A percentile compares a stretch with the other conserved stretches of the same genome.
Conservation (phyloP, 2,329 filamentous ascomycete genomes). For the Calcarisporium arbuscula region DNA sequence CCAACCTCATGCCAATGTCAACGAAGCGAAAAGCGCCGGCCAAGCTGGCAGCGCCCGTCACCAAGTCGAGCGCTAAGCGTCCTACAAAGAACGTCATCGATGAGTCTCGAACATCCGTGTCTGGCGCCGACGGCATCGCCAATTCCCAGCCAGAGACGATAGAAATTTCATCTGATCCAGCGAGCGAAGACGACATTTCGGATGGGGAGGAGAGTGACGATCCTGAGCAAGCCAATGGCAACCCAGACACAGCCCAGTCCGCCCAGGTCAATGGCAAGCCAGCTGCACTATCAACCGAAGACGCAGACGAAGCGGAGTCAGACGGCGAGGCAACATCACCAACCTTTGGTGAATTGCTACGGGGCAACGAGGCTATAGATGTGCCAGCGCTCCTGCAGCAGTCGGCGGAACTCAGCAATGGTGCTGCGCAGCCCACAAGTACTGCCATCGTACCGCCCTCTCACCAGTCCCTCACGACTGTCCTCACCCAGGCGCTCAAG, state of each 20-base stretch:
- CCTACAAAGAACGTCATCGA: slow-evolving; percentile 46
- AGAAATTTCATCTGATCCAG: slow-evolving; percentile 52
- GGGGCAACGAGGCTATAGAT: slow-evolving; percentile 68
- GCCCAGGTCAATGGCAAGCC: slow-evolving; percentile 19
- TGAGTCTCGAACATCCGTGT: slow-evolving; percentile 51
- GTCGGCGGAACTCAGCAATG: slow-evolving; percentile 18
- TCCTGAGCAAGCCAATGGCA: slow-evolving; percentile 11
- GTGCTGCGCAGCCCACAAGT: slow-evolving; percentile 34
- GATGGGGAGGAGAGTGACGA: slow-evolving; percentile 20
- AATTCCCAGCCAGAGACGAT: slow-evolving; percentile 37
- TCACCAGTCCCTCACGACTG: slow-evolving; percentile 78
- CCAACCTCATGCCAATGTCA: slow-evolving; percentile 38
- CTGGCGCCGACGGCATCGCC: slow-evolving; percentile 33
- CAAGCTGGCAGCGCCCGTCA: slow-evolving; percentile 49
- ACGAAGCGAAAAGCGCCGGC: slow-evolving; percentile 55
- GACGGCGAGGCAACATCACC: slow-evolving; percentile 50
- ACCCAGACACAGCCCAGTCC: slow-evolving; percentile 11
- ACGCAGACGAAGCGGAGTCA: slow-evolving; percentile 27
- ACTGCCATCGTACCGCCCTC: slow-evolving; percentile 55
- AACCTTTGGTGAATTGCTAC: slow-evolving; percentile 82
- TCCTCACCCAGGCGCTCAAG: slow-evolving; percentile 87
- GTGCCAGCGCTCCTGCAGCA: slow-evolving; percentile 57
- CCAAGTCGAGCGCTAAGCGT: slow-evolving; percentile 47
- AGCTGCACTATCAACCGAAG: slow-evolving; percentile 10
- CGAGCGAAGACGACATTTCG: slow-evolving; percentile 39